Percentiles rank a stretch among this genome's conserved stretches.
These are phyloP conservation scores for Spirogloea muscicola DNA, from an alignment of 139 green algal species.

Conservation along the genomic window DNA sequence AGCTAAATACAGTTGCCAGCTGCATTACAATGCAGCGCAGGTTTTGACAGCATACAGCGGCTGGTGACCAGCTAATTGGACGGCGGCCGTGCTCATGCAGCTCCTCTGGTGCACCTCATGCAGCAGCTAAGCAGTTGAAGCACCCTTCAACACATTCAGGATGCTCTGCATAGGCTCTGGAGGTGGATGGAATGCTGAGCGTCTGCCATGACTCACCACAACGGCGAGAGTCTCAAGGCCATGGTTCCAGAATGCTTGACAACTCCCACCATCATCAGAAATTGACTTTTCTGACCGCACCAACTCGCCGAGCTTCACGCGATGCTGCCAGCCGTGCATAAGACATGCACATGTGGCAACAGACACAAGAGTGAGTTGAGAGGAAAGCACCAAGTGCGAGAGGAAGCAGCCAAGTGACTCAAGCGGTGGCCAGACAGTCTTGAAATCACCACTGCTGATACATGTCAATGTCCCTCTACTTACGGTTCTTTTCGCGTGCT, in stretches of 20 bases:
- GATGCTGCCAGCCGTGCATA: conserved; percentile 8
- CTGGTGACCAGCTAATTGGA: too few relatives aligned
- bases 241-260: conserved; percentile 31
- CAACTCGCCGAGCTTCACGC: conserved; percentile 44
- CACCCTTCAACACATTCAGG: background rate
- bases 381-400: background rate
- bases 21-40: background rate
- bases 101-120: too few relatives aligned
- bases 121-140: conserved; percentile 6
- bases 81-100: too few relatives aligned
- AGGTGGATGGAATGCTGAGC: background rate
- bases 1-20: conserved; percentile 2
- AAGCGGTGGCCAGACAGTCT: too few relatives aligned
- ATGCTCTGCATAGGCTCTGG: background rate
- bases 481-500: background rate
- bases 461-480: background rate
- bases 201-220: conserved; percentile 13
- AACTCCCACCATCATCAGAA: conserved; percentile 26
- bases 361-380: background rate
- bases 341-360: background rate
- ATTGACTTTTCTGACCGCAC: conserved; percentile 23
- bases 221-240: conserved; percentile 33
- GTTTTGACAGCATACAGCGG: too few relatives aligned
- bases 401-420: too few relatives aligned
- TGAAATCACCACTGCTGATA: background rate